Evolutionary conservation across 768 basidiomycete species (phyloP), one percentile per base, ranked within the genome.

Genomic region (Mycena olivaceomarginata): DNA sequence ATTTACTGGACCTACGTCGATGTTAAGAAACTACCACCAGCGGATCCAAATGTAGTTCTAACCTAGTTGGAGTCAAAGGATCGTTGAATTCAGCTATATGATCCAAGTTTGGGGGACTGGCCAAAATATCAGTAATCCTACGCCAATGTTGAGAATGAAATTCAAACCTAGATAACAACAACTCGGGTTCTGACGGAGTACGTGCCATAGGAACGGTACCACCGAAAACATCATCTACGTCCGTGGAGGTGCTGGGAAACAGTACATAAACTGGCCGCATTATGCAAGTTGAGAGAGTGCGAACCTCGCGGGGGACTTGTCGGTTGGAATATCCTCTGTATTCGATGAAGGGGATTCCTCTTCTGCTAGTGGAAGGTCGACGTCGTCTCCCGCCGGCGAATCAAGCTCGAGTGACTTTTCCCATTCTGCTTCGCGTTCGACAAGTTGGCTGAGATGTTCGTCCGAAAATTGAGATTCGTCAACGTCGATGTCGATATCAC

Each of bases 401-500:
- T 84, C 83, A 18, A 79, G 77, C 74, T 87, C 85, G 53, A 88
- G 68, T 25, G 82, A 76, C 74, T 62, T 76, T 59, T 77, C 80
- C 77, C 78, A 77, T 60, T 82, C 82, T n/a, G 79, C 80, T 22
- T 81, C 80, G 41, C 60, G 70, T 37, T 80, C 82, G 53, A 77
- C 82, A 7, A 87, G 73, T 31, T 86, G 83, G 48, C 80, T 85
- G 64, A 93, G 83, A 22, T 92, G 90, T 76, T 91, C 90, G 71
- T 88, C 89, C 0, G 88, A 87, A 25, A 94, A 83, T 78, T 92
- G 84, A 22, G 83, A 85, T 62, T 91, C 86, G 82, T 94, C 91
- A 40, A 93, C 89, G 22, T 93, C 91, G 11, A 85, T 81, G 46
- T 82, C 81, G 37, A 10, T n/a, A 57, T 83, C 81, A 39, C 83